Conservation (phyloP, 257 asterid species). For the Solanum boliviense region DNA sequence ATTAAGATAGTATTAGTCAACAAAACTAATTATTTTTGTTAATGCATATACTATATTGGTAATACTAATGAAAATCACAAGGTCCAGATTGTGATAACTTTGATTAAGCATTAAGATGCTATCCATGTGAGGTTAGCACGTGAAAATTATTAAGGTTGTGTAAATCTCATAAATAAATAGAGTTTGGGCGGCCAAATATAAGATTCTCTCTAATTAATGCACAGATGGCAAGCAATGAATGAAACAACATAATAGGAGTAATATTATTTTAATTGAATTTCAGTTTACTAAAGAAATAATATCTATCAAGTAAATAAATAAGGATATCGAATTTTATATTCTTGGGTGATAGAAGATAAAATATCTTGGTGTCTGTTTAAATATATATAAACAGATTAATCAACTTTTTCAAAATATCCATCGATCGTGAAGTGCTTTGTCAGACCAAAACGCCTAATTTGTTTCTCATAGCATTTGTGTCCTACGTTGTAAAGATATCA, state of each 20-base stretch:
- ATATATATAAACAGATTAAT: too few relatives aligned
- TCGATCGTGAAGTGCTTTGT: too few relatives aligned
- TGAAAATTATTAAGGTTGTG: constrained; percentile 2
- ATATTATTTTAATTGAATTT: background rate
- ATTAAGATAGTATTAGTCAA: background rate
- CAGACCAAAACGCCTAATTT: too few relatives aligned
- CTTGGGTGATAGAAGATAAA: background rate
- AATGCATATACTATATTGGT: background rate
- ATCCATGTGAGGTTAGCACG: background rate
- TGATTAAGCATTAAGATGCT: background rate
- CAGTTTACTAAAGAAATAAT: background rate
- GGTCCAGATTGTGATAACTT: background rate
- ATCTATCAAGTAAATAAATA: background rate
- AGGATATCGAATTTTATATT: background rate
- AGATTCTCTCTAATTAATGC: background rate
- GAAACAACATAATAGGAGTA: background rate
- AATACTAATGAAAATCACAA: background rate
- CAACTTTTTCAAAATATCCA: background rate
- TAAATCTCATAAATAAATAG: background rate
- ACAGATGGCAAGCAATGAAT: background rate
- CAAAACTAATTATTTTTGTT: background rate
- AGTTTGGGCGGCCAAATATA: background rate
- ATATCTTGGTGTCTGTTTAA: background rate
- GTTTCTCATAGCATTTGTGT: background rate
- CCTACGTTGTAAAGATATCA: background rate